Evolutionary conservation across 345 rosid species (phyloP).

Genomic region (Laguncularia racemosa): DNA sequence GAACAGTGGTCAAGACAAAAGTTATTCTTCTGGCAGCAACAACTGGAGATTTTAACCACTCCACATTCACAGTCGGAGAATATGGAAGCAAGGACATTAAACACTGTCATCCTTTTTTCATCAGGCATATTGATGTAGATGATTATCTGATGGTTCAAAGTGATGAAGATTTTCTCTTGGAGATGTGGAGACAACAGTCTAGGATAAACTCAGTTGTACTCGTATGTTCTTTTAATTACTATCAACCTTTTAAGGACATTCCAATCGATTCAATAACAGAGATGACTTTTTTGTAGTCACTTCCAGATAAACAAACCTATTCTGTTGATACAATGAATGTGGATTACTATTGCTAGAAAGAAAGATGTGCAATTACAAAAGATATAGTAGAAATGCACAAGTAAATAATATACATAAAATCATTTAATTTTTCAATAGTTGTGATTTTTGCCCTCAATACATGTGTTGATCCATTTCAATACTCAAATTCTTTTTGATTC

Average conservation of each 20-base stretch:
- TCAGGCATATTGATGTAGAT: constrained; percentile 35
- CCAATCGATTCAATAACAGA: not conserved
- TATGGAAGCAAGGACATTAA: constrained; percentile 20
- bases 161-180: constrained; percentile 45
- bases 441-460: too few relatives aligned
- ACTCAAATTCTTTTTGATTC: too few relatives aligned
- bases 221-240: constrained; percentile 26
- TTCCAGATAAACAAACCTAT: too few relatives aligned
- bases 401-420: too few relatives aligned
- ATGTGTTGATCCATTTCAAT: too few relatives aligned
- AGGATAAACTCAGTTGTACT: constrained; percentile 60
- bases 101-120: constrained; percentile 8
- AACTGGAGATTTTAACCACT: constrained; percentile 41
- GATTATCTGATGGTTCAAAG: constrained; percentile 51
- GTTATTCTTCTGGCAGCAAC: constrained; percentile 49
- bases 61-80: constrained; percentile 19
- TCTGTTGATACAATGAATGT: too few relatives aligned
- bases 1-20: constrained; percentile 28
- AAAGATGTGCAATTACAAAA: too few relatives aligned
- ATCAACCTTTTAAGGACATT: not conserved
- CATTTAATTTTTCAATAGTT: too few relatives aligned
- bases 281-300: not conserved
- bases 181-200: constrained; percentile 60
- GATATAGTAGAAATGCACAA: too few relatives aligned
- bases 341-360: too few relatives aligned